phyloP scores from a whole-genome alignment of 2,329 filamentous ascomycete species.

The Lojkania enalia region DNA sequence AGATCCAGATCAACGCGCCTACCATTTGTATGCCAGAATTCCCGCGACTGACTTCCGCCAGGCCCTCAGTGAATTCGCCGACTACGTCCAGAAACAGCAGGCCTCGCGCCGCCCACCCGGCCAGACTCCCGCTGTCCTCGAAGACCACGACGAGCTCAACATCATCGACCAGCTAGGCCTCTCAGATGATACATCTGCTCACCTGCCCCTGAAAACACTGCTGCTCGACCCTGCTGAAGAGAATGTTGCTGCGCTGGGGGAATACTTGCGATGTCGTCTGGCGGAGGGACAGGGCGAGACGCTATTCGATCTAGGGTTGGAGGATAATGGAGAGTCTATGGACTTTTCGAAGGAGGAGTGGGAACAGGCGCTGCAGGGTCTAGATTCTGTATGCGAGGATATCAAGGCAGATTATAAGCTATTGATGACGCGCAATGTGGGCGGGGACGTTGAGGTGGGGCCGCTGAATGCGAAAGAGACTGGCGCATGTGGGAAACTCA shows the following conservation, averaged over 20 bases:
- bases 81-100: conserved; percentile 96
- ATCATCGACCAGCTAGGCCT: conserved; percentile 80
- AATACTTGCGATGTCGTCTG: conserved; percentile 69
- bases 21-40: background rate
- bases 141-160: conserved; percentile 86
- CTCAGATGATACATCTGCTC: conserved; percentile 67
- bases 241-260: conserved; percentile 64
- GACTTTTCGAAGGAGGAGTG: conserved; percentile 73
- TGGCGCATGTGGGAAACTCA: conserved; percentile 80
- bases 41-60: no score
- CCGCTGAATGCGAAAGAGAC: conserved; percentile 68
- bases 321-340: conserved; percentile 88
- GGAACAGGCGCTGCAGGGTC: conserved; percentile 68
- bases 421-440: conserved; percentile 88
- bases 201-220: conserved; percentile 72
- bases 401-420: conserved; percentile 76
- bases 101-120: conserved; percentile 60
- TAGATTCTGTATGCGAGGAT: conserved; percentile 66
- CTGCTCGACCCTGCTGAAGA: conserved; percentile 64
- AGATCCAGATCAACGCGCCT: no score
- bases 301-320: conserved; percentile 88
- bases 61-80: conserved; percentile 93
- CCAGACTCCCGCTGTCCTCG: conserved; percentile 42
- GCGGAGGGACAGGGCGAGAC: conserved; percentile 86
- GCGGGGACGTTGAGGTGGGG: conserved; percentile 71